phyloP scores from a whole-genome alignment of 139 green algal genomes.

The Gonium pectorale region DNA sequence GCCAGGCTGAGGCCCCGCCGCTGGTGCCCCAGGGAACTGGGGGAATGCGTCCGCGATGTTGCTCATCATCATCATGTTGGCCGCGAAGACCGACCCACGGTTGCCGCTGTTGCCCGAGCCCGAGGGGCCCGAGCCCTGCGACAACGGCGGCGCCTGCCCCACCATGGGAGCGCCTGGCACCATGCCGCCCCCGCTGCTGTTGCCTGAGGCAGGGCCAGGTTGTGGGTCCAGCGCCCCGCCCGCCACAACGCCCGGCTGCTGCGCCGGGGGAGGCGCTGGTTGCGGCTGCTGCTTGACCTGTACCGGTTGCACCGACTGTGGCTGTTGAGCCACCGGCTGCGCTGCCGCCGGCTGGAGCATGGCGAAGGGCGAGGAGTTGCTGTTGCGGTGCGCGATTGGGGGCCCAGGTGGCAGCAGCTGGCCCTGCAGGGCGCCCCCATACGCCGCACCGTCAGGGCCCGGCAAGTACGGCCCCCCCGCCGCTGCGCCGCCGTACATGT shows the following conservation, averaged over 20 bases:
- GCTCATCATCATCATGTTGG: background rate
- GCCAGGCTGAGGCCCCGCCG: no score
- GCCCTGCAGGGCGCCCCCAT: constrained; percentile 5
- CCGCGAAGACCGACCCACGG: constrained; percentile 24
- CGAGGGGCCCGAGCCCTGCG: background rate
- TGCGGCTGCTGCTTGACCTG: background rate
- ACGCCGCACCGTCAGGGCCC: background rate
- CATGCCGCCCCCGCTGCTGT: background rate
- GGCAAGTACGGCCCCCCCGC: background rate
- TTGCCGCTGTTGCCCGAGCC: constrained; percentile 1
- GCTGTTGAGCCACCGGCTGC: background rate
- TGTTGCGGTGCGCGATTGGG: background rate
- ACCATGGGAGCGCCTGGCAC: background rate
- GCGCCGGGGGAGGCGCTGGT: background rate
- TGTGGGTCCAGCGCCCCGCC: background rate
- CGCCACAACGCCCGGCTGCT: background rate
- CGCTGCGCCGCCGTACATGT: constrained; percentile 2
- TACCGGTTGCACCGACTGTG: background rate
- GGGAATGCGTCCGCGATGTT: constrained; percentile 36
- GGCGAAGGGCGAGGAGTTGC: constrained; percentile 44
- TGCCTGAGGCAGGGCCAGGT: background rate
- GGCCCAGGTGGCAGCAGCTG: background rate
- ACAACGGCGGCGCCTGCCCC: background rate
- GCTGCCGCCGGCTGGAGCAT: background rate
- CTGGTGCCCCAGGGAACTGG: constrained; percentile 8